A percentile compares a stretch with the other conserved stretches of the same genome.
Conservation (phyloP, 495 filamentous ascomycete genomes). For the Aspergillus ostianus region DNA sequence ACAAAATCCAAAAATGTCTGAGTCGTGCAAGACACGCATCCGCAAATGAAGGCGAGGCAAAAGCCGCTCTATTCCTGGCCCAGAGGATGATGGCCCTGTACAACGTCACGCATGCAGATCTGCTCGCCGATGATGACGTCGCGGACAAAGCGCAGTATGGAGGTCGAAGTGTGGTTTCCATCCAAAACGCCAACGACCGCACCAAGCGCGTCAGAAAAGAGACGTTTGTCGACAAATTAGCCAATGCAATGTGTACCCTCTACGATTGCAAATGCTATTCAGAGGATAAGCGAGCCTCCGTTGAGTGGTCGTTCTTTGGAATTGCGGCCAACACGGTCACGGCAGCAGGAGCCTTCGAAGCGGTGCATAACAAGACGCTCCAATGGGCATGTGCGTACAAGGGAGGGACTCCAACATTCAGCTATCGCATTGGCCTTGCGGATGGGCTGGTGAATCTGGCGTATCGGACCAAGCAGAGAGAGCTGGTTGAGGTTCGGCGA, state of each 20-base stretch:
- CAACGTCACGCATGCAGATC: too few relatives aligned
- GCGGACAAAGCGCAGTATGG: conserved; percentile 18
- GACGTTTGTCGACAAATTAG: conserved; percentile 4
- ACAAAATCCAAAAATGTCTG: conserved; percentile 33
- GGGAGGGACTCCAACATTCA: conserved; percentile 23
- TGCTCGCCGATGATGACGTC: conserved; percentile 22
- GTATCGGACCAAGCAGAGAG: conserved; percentile 22
- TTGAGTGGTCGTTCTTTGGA: conserved; percentile 27
- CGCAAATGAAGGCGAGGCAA: conserved; percentile 24
- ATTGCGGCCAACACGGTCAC: conserved; percentile 33
- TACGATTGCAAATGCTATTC: conserved; percentile 10
- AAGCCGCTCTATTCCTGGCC: conserved; percentile 28
- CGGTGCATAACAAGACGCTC: conserved; percentile 28
- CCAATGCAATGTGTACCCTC: conserved; percentile 2
- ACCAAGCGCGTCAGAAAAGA: not conserved
- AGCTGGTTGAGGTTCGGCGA: conserved; percentile 20
- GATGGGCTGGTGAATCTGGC: conserved; percentile 26
- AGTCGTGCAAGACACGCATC: conserved; percentile 23
- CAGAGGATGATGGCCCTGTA: conserved; percentile 22
- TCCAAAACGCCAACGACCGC: conserved; percentile 1
- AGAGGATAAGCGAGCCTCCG: not conserved
- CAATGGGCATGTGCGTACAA: conserved; percentile 27
- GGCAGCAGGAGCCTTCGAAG: conserved; percentile 30
- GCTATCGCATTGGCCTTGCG: conserved; percentile 30
- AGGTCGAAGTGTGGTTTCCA: conserved; percentile 22